Evolutionary conservation across 2,329 filamentous ascomycete genomes (phyloP).

Genomic region (Immersiporthe knoxdaviesiana): DNA sequence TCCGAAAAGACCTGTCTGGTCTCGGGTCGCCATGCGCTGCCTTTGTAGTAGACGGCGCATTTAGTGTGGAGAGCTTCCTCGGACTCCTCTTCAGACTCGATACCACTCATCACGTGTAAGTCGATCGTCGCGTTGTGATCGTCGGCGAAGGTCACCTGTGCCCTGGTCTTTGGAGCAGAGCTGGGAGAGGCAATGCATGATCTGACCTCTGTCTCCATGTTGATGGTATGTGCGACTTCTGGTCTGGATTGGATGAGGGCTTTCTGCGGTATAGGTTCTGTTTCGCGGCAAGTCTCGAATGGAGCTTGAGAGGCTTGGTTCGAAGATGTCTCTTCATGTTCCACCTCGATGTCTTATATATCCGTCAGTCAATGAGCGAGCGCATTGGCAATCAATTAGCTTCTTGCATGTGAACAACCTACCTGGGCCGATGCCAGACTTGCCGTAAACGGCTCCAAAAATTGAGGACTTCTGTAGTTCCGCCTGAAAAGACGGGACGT

Average conservation of each 20-base stretch:
- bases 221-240: neutral
- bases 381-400: neutral
- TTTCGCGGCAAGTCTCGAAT: neutral
- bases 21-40: slow-evolving; percentile 16
- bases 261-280: neutral
- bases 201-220: neutral
- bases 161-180: neutral
- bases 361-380: neutral
- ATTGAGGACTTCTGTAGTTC: slow-evolving; percentile 16
- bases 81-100: neutral
- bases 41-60: slow-evolving; percentile 23
- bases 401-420: neutral
- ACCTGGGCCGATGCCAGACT: neutral
- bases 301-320: neutral
- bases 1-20: slow-evolving; percentile 18
- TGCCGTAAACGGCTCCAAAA: slow-evolving; percentile 9
- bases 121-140: neutral
- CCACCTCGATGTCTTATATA: neutral
- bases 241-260: neutral
- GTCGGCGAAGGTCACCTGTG: neutral
- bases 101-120: neutral
- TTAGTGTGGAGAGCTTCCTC: neutral
- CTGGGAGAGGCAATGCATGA: neutral
- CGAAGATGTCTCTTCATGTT: neutral
- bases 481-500: slow-evolving; percentile 20